Base-by-base conservation (phyloP, 2,329 filamentous ascomycete species). In the Scedosporium dehoogii region DNA sequence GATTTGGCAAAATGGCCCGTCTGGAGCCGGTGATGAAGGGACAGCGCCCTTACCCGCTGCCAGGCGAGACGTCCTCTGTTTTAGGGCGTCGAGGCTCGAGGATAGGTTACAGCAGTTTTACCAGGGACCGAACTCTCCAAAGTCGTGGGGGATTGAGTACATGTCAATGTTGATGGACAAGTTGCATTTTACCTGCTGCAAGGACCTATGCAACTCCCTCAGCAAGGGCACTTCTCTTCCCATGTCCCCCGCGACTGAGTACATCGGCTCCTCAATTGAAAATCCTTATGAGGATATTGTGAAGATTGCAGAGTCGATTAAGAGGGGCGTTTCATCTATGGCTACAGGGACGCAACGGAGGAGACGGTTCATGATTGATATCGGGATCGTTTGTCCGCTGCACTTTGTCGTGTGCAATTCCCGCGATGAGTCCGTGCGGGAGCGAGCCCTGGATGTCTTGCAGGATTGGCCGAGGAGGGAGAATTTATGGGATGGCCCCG, bases 401-500 rank as follows among this genome's bases (percentile, higher is more conserved):
- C 42, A 62, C 10, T 58, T 48, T 25, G 60, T 58, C 16, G 60
- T 38, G 53, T 33, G 29, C 23, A 41, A 46, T n/a, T 62, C 41
- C 42, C 14, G 27, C 53, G 55, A 58, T 14, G 53, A 14, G 38
- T 14, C 14, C 6, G 46, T 27, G 38, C 53, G 60, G 21, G 38
- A 58, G 21, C 21, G 53, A 6, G 60, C 60, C 16, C 7, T 62
- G 25, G 16, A 7, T 18, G 27, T 58, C 10, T 55, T 62, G 5
- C n/a, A 42, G 18, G 60, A 55, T 12, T 62, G 60, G 60, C 38
- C 41, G 16, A 42, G 55, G 60, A 55, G 41, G 14, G 60, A 62
- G 60, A 46, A 62, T 55, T 33, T 62, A 10, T 62, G 60, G 60
- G 60, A 62, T 38, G 60, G 38, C 7, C 46, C 59, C 21, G 59